A percentile compares a stretch with the other conserved stretches of the same genome.
phyloP scores from a whole-genome alignment of 2,329 filamentous ascomycete species.

The Colletotrichum sansevieriae region DNA sequence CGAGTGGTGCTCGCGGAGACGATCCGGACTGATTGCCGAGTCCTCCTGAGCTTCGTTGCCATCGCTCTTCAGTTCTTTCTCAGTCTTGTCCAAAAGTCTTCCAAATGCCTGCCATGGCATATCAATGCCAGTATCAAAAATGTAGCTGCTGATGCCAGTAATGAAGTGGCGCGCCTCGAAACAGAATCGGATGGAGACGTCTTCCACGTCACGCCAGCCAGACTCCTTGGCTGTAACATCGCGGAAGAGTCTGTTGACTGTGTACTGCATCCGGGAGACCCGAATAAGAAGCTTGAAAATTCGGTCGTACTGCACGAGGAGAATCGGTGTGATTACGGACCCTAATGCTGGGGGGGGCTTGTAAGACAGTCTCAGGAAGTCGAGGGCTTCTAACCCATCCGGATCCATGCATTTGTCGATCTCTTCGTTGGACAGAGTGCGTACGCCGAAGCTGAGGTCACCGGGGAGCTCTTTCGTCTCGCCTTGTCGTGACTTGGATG shows the following conservation, averaged over 20 bases:
- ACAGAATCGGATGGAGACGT: slow-evolving; percentile 69
- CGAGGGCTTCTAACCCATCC: slow-evolving; percentile 86
- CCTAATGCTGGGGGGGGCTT: slow-evolving; percentile 79
- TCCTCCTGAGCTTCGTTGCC: slow-evolving; percentile 53
- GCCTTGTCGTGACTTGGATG: slow-evolving; percentile 42
- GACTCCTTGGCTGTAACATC: slow-evolving; percentile 62
- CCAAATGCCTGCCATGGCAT: slow-evolving; percentile 81
- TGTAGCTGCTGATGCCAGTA: slow-evolving; percentile 78
- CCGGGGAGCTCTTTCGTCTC: slow-evolving; percentile 68
- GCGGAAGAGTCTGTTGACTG: slow-evolving; percentile 74
- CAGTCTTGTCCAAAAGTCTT: slow-evolving; percentile 72
- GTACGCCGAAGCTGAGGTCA: slow-evolving; percentile 84
- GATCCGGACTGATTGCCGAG: slow-evolving; percentile 71
- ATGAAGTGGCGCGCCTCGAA: slow-evolving; percentile 87
- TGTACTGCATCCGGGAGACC: slow-evolving; percentile 82
- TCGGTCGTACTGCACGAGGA: slow-evolving; percentile 84
- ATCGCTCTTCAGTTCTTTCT: slow-evolving; percentile 65
- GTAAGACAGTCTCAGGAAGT: slow-evolving; percentile 91
- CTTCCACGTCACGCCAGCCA: slow-evolving; percentile 54
- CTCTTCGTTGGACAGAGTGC: slow-evolving; percentile 82
- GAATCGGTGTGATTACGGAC: slow-evolving; percentile 77
- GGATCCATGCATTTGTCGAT: slow-evolving; percentile 87
- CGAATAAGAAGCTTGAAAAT: slow-evolving; percentile 86
- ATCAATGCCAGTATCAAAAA: slow-evolving; percentile 82
- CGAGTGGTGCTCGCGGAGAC: slow-evolving; percentile 78